These are phyloP conservation scores for Coprinellus micaceus DNA, from an alignment of 768 basidiomycete species.

Conservation along the genomic window DNA sequence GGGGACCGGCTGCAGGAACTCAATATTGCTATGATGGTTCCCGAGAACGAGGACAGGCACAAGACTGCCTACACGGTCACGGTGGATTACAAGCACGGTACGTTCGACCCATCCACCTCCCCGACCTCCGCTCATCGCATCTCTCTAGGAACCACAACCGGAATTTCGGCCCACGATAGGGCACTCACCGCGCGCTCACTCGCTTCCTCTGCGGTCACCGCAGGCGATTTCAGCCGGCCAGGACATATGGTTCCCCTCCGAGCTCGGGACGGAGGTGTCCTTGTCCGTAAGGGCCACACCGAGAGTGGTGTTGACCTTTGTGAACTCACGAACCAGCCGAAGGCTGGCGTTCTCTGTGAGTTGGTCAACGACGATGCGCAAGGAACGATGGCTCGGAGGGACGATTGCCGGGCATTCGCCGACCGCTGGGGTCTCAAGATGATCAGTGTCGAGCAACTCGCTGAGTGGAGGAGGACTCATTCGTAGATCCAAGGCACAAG, in stretches of 20 bases:
- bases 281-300: constrained; percentile 89
- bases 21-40: constrained; percentile 92
- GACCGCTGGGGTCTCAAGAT: constrained; percentile 87
- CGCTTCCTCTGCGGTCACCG: constrained; percentile 50
- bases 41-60: constrained; percentile 83
- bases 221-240: constrained; percentile 82
- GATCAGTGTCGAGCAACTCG: constrained; percentile 89
- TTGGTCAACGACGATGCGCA: constrained; percentile 86
- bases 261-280: constrained; percentile 79
- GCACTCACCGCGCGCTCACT: constrained; percentile 83
- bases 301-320: constrained; percentile 90
- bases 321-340: constrained; percentile 58
- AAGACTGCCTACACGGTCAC: constrained; percentile 95
- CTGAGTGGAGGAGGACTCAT: constrained; percentile 38
- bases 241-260: constrained; percentile 95
- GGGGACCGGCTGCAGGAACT: constrained; percentile 71
- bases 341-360: constrained; percentile 89
- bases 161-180: constrained; percentile 95
- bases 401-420: constrained; percentile 91
- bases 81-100: constrained; percentile 88
- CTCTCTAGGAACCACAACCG: constrained; percentile 80
- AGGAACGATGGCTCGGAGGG: constrained; percentile 92
- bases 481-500: no score
- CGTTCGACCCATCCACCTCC: constrained; percentile 25
- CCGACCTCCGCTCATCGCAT: no score